These are phyloP conservation scores for Orbilia brochopaga DNA, from an alignment of 2,329 filamentous ascomycete species.

Conservation along the genomic window DNA sequence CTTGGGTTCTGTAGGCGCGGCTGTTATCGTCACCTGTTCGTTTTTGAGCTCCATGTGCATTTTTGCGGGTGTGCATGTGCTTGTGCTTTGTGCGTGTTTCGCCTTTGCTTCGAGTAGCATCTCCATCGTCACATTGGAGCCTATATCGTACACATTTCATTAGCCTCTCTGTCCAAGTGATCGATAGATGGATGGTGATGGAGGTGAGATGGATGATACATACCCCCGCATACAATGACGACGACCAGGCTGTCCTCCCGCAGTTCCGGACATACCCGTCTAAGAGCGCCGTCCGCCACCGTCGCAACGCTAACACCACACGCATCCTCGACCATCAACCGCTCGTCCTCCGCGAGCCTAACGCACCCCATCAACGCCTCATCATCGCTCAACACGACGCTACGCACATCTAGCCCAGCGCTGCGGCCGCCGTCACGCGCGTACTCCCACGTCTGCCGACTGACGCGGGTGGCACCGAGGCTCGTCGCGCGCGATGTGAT, in stretches of 20 bases:
- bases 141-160: conserved; percentile 56
- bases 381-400: conserved; percentile 71
- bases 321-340: conserved; percentile 79
- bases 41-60: conserved; percentile 1
- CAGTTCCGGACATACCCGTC: conserved; percentile 67
- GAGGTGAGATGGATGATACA: neutral
- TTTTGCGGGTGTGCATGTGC: no score
- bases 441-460: conserved; percentile 71
- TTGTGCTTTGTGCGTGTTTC: conserved; percentile 16
- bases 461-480: conserved; percentile 75
- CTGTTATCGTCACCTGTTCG: conserved; percentile 4
- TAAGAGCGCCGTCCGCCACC: conserved; percentile 69
- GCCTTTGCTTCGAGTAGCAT: conserved; percentile 62
- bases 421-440: conserved; percentile 60
- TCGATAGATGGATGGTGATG: neutral
- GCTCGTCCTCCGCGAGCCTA: conserved; percentile 79
- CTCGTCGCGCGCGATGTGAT: conserved; percentile 79
- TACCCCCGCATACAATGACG: conserved; percentile 78
- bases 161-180: neutral
- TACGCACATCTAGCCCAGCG: conserved; percentile 63
- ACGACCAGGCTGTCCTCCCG: conserved; percentile 75
- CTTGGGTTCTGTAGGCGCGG: conserved; percentile 4
- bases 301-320: conserved; percentile 81
- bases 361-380: conserved; percentile 80
- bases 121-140: conserved; percentile 69